phyloP scores from a whole-genome alignment of 2,329 filamentous ascomycete genomes.

The Didymella pomorum region DNA sequence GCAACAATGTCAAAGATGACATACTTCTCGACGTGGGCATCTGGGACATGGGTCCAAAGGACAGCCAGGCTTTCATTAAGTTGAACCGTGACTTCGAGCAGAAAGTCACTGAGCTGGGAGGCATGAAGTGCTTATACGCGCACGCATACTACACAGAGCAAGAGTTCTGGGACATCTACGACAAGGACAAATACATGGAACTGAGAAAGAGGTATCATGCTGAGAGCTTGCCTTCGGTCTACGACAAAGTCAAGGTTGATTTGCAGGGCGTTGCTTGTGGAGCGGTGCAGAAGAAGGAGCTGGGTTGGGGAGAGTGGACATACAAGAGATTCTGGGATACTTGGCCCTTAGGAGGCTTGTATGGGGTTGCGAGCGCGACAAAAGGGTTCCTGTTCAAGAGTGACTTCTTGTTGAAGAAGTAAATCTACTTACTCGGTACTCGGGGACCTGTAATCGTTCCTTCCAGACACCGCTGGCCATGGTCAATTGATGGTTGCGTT shows the following conservation, averaged over 20 bases:
- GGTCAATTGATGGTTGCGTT: too few species aligned
- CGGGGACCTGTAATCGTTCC: too few species aligned
- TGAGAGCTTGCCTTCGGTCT: constrained; percentile 69
- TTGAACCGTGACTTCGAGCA: constrained; percentile 77
- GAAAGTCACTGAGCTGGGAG: constrained; percentile 73
- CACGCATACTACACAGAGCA: constrained; percentile 80
- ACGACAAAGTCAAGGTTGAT: constrained; percentile 68
- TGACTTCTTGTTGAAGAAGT: constrained; percentile 47
- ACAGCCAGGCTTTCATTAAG: constrained; percentile 66
- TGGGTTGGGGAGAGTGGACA: constrained; percentile 42
- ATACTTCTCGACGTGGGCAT: constrained; percentile 63
- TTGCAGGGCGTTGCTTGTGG: constrained; percentile 46
- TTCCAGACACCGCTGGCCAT: too few species aligned
- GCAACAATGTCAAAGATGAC: constrained; percentile 39
- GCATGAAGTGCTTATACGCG: constrained; percentile 88
- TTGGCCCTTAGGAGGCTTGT: constrained; percentile 51
- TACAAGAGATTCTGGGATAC: constrained; percentile 40
- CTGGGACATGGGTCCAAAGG: constrained; percentile 77
- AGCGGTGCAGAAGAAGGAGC: constrained; percentile 11
- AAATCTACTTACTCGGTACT: too few species aligned
- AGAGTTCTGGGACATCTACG: constrained; percentile 74
- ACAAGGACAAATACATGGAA: constrained; percentile 66
- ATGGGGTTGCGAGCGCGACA: constrained; percentile 50
- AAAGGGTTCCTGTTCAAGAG: constrained; percentile 44
- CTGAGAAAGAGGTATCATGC: constrained; percentile 71